Evolutionary conservation across 768 basidiomycete species (phyloP).

Genomic region (Coprinellus aureogranulatus): DNA sequence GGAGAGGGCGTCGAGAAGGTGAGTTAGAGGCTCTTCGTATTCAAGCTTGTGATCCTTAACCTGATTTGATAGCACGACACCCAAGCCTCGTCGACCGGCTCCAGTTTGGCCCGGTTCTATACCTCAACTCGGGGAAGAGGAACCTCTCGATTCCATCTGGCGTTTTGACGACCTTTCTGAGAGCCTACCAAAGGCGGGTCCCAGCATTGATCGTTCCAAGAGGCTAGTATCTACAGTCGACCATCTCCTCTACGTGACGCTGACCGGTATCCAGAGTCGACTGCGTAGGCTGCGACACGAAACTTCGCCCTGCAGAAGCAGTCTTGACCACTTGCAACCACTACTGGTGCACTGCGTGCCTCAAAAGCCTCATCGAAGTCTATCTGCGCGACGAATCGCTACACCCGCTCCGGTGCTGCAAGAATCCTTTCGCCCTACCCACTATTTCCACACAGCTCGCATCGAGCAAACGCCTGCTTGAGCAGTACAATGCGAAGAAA

Average conservation of each 20-base stretch:
- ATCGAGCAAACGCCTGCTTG: slow-evolving; percentile 7
- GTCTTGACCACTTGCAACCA: slow-evolving; percentile 15
- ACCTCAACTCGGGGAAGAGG: neutral
- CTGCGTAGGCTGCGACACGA: slow-evolving; percentile 18
- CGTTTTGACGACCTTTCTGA: neutral
- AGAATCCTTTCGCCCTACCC: slow-evolving; percentile 9
- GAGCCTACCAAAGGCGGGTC: neutral
- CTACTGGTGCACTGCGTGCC: slow-evolving; percentile 17
- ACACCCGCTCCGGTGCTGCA: slow-evolving; percentile 21
- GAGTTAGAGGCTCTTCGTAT: no score
- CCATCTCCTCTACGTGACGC: no score
- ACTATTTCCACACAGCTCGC: slow-evolving; percentile 6
- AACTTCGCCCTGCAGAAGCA: slow-evolving; percentile 1
- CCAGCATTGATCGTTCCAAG: slow-evolving; percentile 5
- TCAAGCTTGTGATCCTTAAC: no score
- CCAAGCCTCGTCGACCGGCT: neutral
- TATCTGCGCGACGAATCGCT: slow-evolving; percentile 18
- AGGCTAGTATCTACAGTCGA: neutral
- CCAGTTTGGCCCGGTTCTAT: neutral
- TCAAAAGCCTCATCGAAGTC: slow-evolving; percentile 16
- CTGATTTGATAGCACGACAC: neutral
- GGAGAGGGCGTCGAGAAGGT: neutral
- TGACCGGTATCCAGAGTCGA: slow-evolving; percentile 2
- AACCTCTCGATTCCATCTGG: neutral
- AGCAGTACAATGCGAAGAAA: slow-evolving; percentile 11